phyloP scores from a whole-genome alignment of 2,329 filamentous ascomycete genomes.

The Botrytis deweyae region DNA sequence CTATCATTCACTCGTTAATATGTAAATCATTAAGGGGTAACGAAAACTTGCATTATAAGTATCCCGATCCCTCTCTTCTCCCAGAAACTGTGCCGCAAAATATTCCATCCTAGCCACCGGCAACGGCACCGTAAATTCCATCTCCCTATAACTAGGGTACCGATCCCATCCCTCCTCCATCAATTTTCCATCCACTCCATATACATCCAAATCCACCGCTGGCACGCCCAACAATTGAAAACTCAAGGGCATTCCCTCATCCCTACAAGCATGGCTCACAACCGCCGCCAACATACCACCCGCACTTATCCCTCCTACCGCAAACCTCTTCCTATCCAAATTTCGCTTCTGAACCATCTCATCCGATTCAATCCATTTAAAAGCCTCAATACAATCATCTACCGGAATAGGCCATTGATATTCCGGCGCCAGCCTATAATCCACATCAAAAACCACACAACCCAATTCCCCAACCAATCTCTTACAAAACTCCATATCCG shows the following conservation, averaged over 20 bases:
- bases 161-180: conserved; percentile 18
- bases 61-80: conserved; percentile 17
- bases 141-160: conserved; percentile 29
- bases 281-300: conserved; percentile 30
- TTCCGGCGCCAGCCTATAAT: conserved; percentile 47
- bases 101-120: conserved; percentile 27
- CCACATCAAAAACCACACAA: conserved; percentile 46
- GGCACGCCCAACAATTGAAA: conserved; percentile 30
- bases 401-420: conserved; percentile 46
- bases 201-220: conserved; percentile 26
- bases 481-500: conserved; percentile 45
- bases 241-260: conserved; percentile 26
- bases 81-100: conserved; percentile 27
- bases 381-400: conserved; percentile 46
- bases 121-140: conserved; percentile 24
- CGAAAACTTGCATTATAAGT: conserved; percentile 16
- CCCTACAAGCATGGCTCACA: conserved; percentile 27
- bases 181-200: conserved; percentile 18
- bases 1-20: neutral
- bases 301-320: conserved; percentile 29
- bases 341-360: conserved; percentile 30
- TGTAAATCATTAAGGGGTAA: neutral
- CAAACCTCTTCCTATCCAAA: conserved; percentile 24
- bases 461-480: conserved; percentile 42
- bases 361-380: conserved; percentile 42